phyloP scores from a whole-genome alignment of 768 basidiomycete species.

The Kwoniella sp. region DNA sequence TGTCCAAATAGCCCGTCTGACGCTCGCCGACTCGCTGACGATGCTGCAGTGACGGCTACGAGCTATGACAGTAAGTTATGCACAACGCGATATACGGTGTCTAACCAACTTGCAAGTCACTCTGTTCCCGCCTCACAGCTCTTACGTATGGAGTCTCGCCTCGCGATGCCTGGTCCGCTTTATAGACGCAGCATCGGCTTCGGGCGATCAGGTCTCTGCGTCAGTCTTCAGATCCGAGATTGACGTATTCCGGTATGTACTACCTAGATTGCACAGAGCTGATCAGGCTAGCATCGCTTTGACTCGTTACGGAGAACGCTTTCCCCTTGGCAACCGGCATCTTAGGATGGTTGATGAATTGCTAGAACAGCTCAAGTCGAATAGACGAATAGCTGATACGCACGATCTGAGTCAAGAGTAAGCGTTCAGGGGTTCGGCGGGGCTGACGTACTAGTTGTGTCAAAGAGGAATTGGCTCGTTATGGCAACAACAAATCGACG shows the following conservation, averaged over 20 bases:
- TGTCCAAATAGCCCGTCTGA: not conserved
- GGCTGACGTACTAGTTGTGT: too few species aligned
- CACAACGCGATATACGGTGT: not conserved
- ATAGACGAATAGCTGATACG: too few species aligned
- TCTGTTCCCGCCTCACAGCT: conserved; percentile 20
- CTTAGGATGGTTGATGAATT: conserved; percentile 21
- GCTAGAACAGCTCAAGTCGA: not conserved
- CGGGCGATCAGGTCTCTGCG: conserved; percentile 31
- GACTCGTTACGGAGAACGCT: conserved; percentile 28
- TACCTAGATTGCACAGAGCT: not conserved
- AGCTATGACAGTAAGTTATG: conserved; percentile 33
- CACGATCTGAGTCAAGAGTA: too few species aligned
- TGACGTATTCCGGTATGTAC: conserved; percentile 38
- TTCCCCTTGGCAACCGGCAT: conserved; percentile 28
- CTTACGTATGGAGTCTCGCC: conserved; percentile 25
- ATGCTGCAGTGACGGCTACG: conserved; percentile 31
- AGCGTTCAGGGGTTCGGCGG: too few species aligned
- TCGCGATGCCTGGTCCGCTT: conserved; percentile 26
- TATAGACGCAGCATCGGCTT: conserved; percentile 26
- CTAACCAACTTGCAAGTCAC: conserved; percentile 19
- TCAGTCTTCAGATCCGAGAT: conserved; percentile 35
- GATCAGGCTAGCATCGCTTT: conserved; percentile 22
- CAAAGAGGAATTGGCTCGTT: too few species aligned
- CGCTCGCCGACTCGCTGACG: conserved; percentile 3
- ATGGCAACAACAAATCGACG: too few species aligned